Evolutionary conservation across 176 grass and related monocot genomes (phyloP).

Genomic region (Melocanna baccifera): DNA sequence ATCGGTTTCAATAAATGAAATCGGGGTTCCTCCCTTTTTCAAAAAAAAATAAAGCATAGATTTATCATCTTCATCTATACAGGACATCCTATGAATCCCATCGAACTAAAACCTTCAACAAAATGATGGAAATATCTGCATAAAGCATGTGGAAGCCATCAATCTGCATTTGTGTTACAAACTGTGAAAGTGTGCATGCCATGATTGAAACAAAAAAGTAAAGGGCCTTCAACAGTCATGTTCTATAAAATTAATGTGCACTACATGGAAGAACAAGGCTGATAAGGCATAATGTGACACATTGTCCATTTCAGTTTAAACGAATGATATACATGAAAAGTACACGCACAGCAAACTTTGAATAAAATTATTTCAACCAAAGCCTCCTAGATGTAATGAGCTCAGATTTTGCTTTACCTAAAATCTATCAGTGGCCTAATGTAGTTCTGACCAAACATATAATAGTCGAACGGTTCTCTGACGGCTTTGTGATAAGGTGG

Average conservation of each 20-base stretch:
- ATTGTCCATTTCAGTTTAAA: constrained; percentile 1
- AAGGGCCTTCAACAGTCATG: constrained; percentile 1
- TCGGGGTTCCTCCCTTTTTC: too few relatives aligned
- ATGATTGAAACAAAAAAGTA: background rate
- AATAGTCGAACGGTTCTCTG: constrained; percentile 95
- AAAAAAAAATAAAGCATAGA: background rate
- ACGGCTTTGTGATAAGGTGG: constrained; percentile 84
- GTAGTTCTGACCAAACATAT: constrained; percentile 97
- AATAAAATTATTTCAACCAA: background rate
- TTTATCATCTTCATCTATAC: constrained; percentile 5
- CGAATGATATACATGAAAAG: background rate
- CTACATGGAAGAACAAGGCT: background rate
- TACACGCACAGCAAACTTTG: background rate
- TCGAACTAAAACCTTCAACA: background rate
- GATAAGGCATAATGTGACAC: background rate
- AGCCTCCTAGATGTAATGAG: background rate
- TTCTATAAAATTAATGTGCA: background rate
- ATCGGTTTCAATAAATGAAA: too few relatives aligned
- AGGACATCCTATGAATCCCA: background rate
- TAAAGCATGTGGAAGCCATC: background rate
- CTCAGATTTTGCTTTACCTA: constrained; percentile 59
- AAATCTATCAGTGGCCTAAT: constrained; percentile 78
- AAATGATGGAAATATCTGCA: constrained; percentile 2
- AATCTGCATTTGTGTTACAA: constrained; percentile 3
- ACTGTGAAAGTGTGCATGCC: background rate